Conservation (phyloP, 352 stramenopile genomes). For the Thraustochytrium striatum region DNA sequence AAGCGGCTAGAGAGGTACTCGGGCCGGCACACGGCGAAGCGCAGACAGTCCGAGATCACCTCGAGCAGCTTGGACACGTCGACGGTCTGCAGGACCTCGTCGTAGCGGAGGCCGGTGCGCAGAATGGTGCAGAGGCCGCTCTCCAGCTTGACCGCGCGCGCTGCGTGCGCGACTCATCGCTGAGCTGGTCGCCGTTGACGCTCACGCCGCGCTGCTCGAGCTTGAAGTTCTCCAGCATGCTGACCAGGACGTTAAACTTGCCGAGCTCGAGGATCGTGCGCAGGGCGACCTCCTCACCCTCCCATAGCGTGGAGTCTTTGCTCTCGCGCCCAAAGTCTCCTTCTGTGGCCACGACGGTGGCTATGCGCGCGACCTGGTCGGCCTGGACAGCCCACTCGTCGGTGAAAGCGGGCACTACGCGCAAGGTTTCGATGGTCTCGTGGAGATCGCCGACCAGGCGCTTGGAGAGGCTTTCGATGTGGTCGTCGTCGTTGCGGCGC, state of each 20-base stretch:
- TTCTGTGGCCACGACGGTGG: background rate
- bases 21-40: background rate
- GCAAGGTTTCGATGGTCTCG: background rate
- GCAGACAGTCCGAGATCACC: background rate
- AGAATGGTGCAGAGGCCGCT: slow-evolving; percentile 8
- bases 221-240: slow-evolving; percentile 38
- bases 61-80: background rate
- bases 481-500: background rate
- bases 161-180: background rate
- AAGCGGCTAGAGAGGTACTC: background rate
- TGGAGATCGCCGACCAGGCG: background rate
- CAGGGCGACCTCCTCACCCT: slow-evolving; percentile 48
- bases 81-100: slow-evolving; percentile 14
- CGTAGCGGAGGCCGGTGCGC: background rate
- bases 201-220: background rate
- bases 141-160: background rate
- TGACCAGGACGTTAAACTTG: slow-evolving; percentile 34
- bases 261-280: slow-evolving; percentile 48
- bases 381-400: slow-evolving; percentile 8
- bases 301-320: slow-evolving; percentile 49
- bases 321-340: background rate
- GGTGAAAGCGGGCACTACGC: background rate
- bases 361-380: background rate
- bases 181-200: background rate
- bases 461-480: background rate